These are phyloP conservation scores for Candida dubliniensis DNA, from an alignment of 1,139 yeast species.

Conservation along the genomic window DNA sequence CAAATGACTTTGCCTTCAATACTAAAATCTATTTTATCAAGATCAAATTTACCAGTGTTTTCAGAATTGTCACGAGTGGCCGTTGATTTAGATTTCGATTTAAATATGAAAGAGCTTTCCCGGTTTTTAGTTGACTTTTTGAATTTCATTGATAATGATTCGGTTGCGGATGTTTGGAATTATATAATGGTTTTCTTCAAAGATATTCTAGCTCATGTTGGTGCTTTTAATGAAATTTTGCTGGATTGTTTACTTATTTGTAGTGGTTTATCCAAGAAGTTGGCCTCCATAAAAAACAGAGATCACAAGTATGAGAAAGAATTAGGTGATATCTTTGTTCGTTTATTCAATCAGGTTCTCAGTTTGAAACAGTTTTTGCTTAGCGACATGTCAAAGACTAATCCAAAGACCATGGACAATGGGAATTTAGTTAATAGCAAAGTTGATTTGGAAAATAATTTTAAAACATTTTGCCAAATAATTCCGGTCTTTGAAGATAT, in stretches of 20 bases:
- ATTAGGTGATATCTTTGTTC: conserved; percentile 55
- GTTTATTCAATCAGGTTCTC: conserved; percentile 8
- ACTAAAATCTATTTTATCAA: conserved; percentile 50
- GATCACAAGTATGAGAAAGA: conserved; percentile 68
- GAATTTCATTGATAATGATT: conserved; percentile 67
- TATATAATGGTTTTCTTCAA: conserved; percentile 57
- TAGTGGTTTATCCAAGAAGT: conserved; percentile 53
- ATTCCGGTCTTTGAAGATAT: conserved; percentile 43
- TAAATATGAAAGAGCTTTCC: conserved; percentile 41
- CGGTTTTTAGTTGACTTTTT: conserved; percentile 60
- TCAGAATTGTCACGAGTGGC: conserved; percentile 42
- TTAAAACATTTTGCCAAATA: conserved; percentile 34
- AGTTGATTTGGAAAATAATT: conserved; percentile 34
- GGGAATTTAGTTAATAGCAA: conserved; percentile 17
- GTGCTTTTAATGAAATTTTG: conserved; percentile 49
- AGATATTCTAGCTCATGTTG: conserved; percentile 51
- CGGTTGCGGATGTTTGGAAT: conserved; percentile 73
- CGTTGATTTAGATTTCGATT: conserved; percentile 40
- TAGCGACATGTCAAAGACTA: background rate
- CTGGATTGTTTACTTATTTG: conserved; percentile 54
- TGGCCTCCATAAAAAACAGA: conserved; percentile 58
- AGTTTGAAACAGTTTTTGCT: conserved; percentile 2
- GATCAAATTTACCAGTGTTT: conserved; percentile 32
- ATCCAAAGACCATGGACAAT: conserved; percentile 15
- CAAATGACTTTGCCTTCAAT: conserved; percentile 71